These are phyloP conservation scores for Rhododendron ferrugineum DNA, from an alignment of 148 eudicot species.

Conservation along the genomic window DNA sequence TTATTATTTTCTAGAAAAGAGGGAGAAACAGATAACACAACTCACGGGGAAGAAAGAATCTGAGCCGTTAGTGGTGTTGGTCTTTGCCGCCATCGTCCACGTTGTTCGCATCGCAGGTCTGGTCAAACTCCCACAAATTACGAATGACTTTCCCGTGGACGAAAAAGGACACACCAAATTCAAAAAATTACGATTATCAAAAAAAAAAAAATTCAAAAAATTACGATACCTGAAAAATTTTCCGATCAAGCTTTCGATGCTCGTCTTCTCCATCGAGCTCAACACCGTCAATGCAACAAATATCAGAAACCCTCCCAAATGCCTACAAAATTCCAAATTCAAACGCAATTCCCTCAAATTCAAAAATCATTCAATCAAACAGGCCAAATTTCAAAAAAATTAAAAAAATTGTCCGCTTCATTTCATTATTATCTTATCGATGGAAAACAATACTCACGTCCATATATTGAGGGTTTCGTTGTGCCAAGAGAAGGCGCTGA, in stretches of 20 bases:
- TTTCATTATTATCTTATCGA: not conserved
- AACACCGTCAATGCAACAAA: slow-evolving; percentile 48
- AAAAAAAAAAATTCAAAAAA: not conserved
- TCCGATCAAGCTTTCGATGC: slow-evolving; percentile 33
- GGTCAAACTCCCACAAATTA: slow-evolving; percentile 11
- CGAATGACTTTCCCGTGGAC: not conserved
- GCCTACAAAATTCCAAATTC: slow-evolving; percentile 35
- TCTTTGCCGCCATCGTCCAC: slow-evolving; percentile 28
- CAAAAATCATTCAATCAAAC: not conserved
- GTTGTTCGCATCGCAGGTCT: slow-evolving; percentile 38
- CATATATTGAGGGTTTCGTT: slow-evolving; percentile 89
- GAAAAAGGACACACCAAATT: not conserved
- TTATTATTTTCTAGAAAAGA: not conserved
- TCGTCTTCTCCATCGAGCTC: slow-evolving; percentile 48
- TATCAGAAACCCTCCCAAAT: slow-evolving; percentile 70
- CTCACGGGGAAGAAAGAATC: slow-evolving; percentile 34
- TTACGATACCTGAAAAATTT: slow-evolving; percentile 19
- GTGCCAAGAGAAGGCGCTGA: slow-evolving; percentile 76
- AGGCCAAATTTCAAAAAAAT: not conserved
- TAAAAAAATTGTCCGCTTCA: not conserved
- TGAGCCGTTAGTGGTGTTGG: slow-evolving; percentile 32
- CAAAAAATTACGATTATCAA: not conserved
- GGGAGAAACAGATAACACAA: slow-evolving; percentile 13
- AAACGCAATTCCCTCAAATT: not conserved
- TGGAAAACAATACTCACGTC: slow-evolving; percentile 19